Conservation (phyloP, 2,329 filamentous ascomycete genomes). For the Piedraia hortae region DNA sequence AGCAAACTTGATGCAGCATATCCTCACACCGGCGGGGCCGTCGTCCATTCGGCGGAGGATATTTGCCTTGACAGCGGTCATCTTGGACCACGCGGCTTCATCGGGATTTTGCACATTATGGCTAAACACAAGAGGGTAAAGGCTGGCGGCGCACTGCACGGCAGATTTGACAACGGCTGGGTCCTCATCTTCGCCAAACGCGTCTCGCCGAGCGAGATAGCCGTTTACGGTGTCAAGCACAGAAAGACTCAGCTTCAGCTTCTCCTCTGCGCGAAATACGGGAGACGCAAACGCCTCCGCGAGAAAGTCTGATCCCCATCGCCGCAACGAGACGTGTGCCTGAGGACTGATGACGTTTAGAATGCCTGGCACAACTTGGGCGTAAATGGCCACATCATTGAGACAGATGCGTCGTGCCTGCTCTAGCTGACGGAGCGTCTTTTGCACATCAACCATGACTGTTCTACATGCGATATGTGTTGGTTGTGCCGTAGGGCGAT, state of each 20-base stretch:
- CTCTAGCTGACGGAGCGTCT: constrained; percentile 61
- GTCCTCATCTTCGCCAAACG: constrained; percentile 35
- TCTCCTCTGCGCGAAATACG: constrained; percentile 46
- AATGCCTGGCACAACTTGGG: constrained; percentile 72
- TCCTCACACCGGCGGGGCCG: constrained; percentile 44
- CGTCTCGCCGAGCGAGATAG: constrained; percentile 22
- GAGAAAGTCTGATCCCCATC: constrained; percentile 92
- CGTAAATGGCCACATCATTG: constrained; percentile 64
- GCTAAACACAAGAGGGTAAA: constrained; percentile 75
- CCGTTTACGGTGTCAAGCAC: constrained; percentile 46
- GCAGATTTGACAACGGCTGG: constrained; percentile 55
- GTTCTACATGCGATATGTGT: too few relatives aligned
- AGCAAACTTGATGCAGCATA: constrained; percentile 94
- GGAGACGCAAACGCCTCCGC: constrained; percentile 90
- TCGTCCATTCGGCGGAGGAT: constrained; percentile 75
- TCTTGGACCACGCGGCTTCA: constrained; percentile 57
- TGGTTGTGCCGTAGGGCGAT: too few relatives aligned
- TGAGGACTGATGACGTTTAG: constrained; percentile 64
- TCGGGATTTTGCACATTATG: constrained; percentile 76
- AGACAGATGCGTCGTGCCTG: constrained; percentile 75
- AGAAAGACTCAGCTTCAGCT: constrained; percentile 39
- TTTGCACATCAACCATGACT: constrained; percentile 2
- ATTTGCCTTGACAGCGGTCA: constrained; percentile 65
- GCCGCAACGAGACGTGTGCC: constrained; percentile 50
- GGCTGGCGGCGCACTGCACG: constrained; percentile 68